A percentile compares a stretch with the other conserved stretches of the same genome.
Conservation (phyloP, 371 early-diverging fungal species). For the Phascolomyces articulosus region DNA sequence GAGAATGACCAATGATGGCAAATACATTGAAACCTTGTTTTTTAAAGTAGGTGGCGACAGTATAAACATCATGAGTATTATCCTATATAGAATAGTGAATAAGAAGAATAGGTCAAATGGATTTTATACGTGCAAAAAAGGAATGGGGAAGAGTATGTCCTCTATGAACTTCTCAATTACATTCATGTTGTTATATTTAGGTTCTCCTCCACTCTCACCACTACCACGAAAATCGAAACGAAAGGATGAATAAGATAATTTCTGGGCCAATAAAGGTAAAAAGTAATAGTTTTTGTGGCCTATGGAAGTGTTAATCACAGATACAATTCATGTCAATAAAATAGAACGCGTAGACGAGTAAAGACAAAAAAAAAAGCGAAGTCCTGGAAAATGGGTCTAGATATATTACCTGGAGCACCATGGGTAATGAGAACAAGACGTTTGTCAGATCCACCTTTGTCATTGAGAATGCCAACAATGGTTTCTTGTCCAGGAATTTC, state of each 20-base stretch:
- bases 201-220: constrained; percentile 57
- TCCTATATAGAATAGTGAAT: constrained; percentile 31
- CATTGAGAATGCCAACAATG: constrained; percentile 46
- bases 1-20: constrained; percentile 60
- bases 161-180: constrained; percentile 23
- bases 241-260: constrained; percentile 55
- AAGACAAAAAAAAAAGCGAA: no score
- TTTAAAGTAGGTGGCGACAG: constrained; percentile 56
- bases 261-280: constrained; percentile 52
- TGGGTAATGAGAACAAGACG: constrained; percentile 42
- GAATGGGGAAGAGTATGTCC: no score
- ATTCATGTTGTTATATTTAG: constrained; percentile 54
- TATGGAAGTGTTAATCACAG: no score
- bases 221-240: constrained; percentile 67
- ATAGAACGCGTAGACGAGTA: no score
- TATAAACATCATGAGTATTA: constrained; percentile 56
- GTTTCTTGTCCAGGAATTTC: constrained; percentile 18
- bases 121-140: background rate
- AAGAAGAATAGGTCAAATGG: no score
- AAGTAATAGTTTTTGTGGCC: constrained; percentile 68
- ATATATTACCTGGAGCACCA: constrained; percentile 36
- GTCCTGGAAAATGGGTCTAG: background rate
- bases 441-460: constrained; percentile 24
- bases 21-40: constrained; percentile 57
- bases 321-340: no score